Conservation (phyloP, 2,329 filamentous ascomycete genomes). For the Bipolaris cookei region DNA sequence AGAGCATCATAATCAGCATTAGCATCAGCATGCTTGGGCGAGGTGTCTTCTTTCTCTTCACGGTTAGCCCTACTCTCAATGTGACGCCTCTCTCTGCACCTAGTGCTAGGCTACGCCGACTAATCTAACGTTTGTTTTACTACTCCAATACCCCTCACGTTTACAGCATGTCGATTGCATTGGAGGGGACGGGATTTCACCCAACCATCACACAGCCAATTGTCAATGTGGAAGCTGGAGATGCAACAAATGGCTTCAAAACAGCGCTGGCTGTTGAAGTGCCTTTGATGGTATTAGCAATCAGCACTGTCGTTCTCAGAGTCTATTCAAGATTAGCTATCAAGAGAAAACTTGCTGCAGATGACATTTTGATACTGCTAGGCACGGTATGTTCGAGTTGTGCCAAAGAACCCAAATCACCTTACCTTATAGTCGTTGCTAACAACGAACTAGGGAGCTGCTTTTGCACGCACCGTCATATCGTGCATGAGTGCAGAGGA, state of each 20-base stretch:
- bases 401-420: background rate
- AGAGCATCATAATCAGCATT: constrained; percentile 17
- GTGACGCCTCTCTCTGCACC: background rate
- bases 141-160: background rate
- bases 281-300: constrained; percentile 32
- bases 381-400: constrained; percentile 21
- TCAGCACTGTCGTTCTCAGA: constrained; percentile 30
- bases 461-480: constrained; percentile 33
- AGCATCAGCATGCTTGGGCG: constrained; percentile 14
- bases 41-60: constrained; percentile 1
- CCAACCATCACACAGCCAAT: constrained; percentile 6
- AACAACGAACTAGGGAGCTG: constrained; percentile 21
- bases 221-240: constrained; percentile 9
- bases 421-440: background rate
- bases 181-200: background rate
- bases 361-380: constrained; percentile 33
- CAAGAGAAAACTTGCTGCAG: constrained; percentile 31
- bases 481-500: constrained; percentile 39
- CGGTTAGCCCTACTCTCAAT: constrained; percentile 3
- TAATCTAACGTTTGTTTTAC: constrained; percentile 1
- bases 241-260: constrained; percentile 13
- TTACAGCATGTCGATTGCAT: constrained; percentile 10
- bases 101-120: constrained; percentile 6
- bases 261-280: constrained; percentile 35
- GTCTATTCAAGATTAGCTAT: constrained; percentile 33